Evolutionary conservation across 495 filamentous ascomycete species (phyloP).

Genomic region (Amphirosellinia nigrospora): DNA sequence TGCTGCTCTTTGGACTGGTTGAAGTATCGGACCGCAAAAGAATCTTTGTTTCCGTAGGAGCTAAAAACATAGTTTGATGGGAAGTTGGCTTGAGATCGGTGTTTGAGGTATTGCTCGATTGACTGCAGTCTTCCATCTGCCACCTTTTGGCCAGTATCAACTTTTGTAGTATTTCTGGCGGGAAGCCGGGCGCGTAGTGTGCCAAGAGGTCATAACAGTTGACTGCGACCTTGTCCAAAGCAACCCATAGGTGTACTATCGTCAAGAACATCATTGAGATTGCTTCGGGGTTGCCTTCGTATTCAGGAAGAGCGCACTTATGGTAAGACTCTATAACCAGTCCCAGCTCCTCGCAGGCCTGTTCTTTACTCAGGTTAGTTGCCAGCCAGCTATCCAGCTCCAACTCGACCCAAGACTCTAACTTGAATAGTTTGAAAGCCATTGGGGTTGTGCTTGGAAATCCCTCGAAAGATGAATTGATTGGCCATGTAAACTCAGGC

Average conservation of each 20-base stretch:
- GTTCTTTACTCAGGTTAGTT: background rate
- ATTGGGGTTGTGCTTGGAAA: background rate
- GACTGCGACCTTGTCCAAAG: conserved; percentile 58
- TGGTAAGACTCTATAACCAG: conserved; percentile 26
- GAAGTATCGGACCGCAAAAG: conserved; percentile 62
- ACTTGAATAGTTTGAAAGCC: background rate
- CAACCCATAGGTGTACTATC: conserved; percentile 65
- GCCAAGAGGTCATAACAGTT: conserved; percentile 44
- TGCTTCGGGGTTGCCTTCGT: conserved; percentile 50
- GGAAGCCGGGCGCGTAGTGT: conserved; percentile 58
- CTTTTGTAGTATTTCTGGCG: conserved; percentile 44
- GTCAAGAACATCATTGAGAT: conserved; percentile 63
- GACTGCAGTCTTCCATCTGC: conserved; percentile 55
- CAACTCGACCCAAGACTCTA: conserved; percentile 22
- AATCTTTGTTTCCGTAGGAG: conserved; percentile 31
- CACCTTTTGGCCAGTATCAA: conserved; percentile 52
- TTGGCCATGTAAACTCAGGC: background rate
- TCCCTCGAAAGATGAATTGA: background rate
- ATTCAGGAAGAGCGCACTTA: conserved; percentile 28
- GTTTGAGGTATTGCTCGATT: conserved; percentile 56
- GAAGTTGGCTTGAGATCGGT: conserved; percentile 30
- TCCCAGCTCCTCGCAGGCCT: conserved; percentile 16
- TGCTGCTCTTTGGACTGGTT: conserved; percentile 53
- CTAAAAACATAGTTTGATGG: conserved; percentile 44
- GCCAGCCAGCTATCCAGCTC: background rate